phyloP scores from a whole-genome alignment of 805 yeast species.

The Ogataea salicorniae region DNA sequence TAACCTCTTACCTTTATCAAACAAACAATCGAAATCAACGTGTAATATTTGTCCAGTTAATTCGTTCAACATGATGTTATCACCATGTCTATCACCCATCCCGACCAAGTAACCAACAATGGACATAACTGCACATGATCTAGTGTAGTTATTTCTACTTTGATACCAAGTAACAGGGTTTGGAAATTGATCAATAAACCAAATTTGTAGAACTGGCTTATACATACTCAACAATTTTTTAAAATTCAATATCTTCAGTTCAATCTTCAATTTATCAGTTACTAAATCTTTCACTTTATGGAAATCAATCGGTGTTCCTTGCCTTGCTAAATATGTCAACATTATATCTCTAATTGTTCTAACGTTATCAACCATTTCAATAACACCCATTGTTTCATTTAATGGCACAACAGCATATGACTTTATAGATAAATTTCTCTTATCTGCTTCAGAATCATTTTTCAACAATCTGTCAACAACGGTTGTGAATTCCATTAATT shows the following conservation, averaged over 20 bases:
- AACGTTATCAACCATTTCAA: constrained; percentile 83
- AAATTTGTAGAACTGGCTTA: constrained; percentile 73
- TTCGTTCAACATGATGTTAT: constrained; percentile 72
- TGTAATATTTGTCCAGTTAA: constrained; percentile 78
- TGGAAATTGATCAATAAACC: constrained; percentile 87
- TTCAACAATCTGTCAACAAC: constrained; percentile 72
- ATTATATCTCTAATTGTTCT: constrained; percentile 65
- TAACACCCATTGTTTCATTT: constrained; percentile 80
- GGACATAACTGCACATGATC: constrained; percentile 93
- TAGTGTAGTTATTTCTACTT: constrained; percentile 66
- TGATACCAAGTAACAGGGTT: constrained; percentile 86
- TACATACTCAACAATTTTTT: constrained; percentile 30
- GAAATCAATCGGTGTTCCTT: constrained; percentile 25
- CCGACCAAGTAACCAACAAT: constrained; percentile 94
- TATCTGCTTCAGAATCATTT: constrained; percentile 65
- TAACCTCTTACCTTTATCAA: constrained; percentile 73
- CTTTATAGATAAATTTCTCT: constrained; percentile 62
- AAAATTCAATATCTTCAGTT: constrained; percentile 34
- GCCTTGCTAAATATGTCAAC: constrained; percentile 22
- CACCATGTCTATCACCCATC: constrained; percentile 95
- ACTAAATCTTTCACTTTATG: constrained; percentile 21
- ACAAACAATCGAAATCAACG: constrained; percentile 94
- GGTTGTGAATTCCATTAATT: constrained; percentile 86
- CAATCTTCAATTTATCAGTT: constrained; percentile 19
- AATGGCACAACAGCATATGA: constrained; percentile 88